Base-by-base conservation (phyloP, 768 basidiomycete genomes). In the Tricholoma terreum region DNA sequence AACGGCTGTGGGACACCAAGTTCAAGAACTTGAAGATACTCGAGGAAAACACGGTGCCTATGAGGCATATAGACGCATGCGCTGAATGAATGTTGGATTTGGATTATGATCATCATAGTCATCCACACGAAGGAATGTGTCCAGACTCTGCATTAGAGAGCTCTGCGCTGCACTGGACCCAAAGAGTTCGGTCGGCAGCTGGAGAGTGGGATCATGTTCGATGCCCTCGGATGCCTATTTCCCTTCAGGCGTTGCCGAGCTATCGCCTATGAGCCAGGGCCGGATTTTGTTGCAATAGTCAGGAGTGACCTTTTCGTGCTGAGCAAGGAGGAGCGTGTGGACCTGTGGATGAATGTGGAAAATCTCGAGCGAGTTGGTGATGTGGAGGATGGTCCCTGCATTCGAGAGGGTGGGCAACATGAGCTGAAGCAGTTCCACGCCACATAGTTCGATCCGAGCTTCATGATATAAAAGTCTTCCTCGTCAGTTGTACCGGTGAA, bases 1-100 rank as follows among this genome's bases (percentile, higher is more conserved):
- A 92, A 70, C 0, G 85, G 83, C 4, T 87, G 81, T 2, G 85
- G 84, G 55, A 80, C 83, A 10, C 73, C 68, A 83, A 58, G 79
- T 85, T 1, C 70, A n/a, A n/a, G n/a, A n/a, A 4, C 77, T 69
- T n/a, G n/a, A 22, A 94, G 80, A 63, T 92, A 90, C 35, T 74
- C 75, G 34, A 94, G 76, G 73, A 94, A 94, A 36, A 79, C 73
- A 33, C 91, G 84, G 65, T 94, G 92, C 59, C 87, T 84, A 5
- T 83, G 80, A 0, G 92, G 92, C 92, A 94, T 94, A 73, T 94
- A 94, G 72, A 59, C 86, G 81, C 91, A 93, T 92, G 31, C 87
- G 81, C 17, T 79, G 76, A 61, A 94, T 79, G 68, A 92, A 87
- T 4, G 84, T 69, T 4, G 62, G 11, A 68, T 65, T 40, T 69